phyloP scores from a whole-genome alignment of 345 rosid species.

The Eucalyptus pauciflora region DNA sequence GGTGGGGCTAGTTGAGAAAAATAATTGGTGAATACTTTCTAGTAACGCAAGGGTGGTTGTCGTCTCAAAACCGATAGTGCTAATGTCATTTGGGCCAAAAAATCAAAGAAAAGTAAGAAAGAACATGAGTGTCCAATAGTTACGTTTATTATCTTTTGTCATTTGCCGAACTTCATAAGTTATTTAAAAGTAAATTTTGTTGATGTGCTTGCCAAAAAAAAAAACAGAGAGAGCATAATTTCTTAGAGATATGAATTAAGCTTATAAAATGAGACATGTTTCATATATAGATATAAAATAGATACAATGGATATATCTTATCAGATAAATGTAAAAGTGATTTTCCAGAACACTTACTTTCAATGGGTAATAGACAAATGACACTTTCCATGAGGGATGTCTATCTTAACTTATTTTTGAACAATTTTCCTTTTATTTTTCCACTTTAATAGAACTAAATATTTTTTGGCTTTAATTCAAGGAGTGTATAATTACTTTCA shows the following conservation, averaged over 20 bases:
- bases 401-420: no score
- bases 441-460: no score
- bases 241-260: not conserved
- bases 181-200: not conserved
- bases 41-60: not conserved
- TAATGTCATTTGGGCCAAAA: not conserved
- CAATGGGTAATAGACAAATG: rapidly evolving
- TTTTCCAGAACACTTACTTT: not conserved
- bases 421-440: no score
- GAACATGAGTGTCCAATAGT: not conserved
- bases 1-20: not conserved
- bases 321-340: no score
- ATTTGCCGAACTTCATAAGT: no score
- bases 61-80: not conserved
- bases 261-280: not conserved
- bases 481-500: no score
- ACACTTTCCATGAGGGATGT: not conserved
- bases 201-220: not conserved
- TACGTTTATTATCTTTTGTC: not conserved
- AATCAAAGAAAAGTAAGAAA: no score
- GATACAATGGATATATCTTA: not conserved
- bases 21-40: not conserved
- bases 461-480: no score
- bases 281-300: not conserved
- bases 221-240: not conserved